A percentile compares a stretch with the other conserved stretches of the same genome.
Conservation (phyloP, 768 basidiomycete species). For the Flagelloscypha sp. region DNA sequence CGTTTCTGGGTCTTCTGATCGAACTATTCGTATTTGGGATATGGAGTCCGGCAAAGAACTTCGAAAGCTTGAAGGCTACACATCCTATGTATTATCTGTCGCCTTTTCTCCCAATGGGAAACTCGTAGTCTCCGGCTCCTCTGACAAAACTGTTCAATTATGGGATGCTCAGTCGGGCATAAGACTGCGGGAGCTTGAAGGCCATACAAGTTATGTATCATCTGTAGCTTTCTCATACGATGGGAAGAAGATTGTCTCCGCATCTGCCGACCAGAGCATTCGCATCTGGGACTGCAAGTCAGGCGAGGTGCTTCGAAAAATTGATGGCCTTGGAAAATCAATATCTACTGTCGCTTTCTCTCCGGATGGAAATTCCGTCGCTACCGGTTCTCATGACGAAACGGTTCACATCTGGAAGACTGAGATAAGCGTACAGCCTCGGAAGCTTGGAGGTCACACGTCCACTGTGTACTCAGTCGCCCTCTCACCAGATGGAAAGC, state of each 20-base stretch:
- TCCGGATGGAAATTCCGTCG: slow-evolving; percentile 24
- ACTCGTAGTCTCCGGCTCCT: slow-evolving; percentile 83
- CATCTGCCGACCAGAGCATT: slow-evolving; percentile 12
- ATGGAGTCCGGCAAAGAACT: slow-evolving; percentile 2
- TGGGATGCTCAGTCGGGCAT: slow-evolving; percentile 9
- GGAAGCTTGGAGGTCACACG: slow-evolving; percentile 73
- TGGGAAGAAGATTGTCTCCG: slow-evolving; percentile 13
- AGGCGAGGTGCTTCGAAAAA: background rate
- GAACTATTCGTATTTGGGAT: slow-evolving; percentile 9
- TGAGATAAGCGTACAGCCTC: slow-evolving; percentile 22
- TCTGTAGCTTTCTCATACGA: slow-evolving; percentile 15
- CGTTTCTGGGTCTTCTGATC: slow-evolving; percentile 8
- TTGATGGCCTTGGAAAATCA: slow-evolving; percentile 4
- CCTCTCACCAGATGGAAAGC: slow-evolving; percentile 34
- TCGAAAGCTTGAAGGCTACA: background rate
- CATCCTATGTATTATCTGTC: slow-evolving; percentile 38
- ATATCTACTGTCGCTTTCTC: slow-evolving; percentile 7
- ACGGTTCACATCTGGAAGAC: slow-evolving; percentile 9
- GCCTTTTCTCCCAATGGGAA: slow-evolving; percentile 85
- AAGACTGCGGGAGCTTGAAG: background rate
- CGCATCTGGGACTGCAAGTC: slow-evolving; percentile 13
- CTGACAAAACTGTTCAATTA: slow-evolving; percentile 30
- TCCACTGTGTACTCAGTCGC: slow-evolving; percentile 73
- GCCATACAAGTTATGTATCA: slow-evolving; percentile 3
- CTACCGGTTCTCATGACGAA: slow-evolving; percentile 30